Conservation (phyloP, 768 basidiomycete genomes). For the Amanita rubescens region DNA sequence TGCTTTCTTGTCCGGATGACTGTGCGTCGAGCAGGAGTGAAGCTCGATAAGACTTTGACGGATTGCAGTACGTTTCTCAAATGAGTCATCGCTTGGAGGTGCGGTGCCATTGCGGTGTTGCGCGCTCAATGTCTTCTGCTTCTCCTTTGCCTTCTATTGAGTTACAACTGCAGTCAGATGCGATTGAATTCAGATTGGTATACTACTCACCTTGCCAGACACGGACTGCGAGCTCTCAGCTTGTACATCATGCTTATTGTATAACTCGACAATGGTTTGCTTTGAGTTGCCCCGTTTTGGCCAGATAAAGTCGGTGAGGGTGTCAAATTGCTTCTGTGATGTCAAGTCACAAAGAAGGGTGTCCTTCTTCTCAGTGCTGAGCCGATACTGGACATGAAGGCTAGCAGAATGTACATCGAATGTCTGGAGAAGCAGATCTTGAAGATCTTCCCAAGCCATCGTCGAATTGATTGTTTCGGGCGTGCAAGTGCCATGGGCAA, state of each 20-base stretch:
- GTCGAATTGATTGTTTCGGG: slow-evolving; percentile 1
- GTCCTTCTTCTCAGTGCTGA: slow-evolving; percentile 7
- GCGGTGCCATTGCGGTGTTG: not conserved
- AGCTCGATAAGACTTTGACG: slow-evolving; percentile 3
- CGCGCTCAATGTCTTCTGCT: not conserved
- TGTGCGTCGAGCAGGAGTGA: slow-evolving; percentile 4
- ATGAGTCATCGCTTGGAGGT: slow-evolving; percentile 1
- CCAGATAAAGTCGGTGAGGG: slow-evolving; percentile 4
- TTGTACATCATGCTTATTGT: slow-evolving; percentile 1
- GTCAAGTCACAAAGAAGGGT: slow-evolving; percentile 6
- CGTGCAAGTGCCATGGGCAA: not conserved
- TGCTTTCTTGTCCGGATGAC: slow-evolving; percentile 2
- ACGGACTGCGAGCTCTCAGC: not conserved
- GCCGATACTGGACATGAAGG: slow-evolving; percentile 6
- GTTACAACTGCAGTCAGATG: not conserved
- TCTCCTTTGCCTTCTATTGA: not conserved
- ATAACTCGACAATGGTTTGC: not conserved
- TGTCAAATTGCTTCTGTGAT: slow-evolving; percentile 1
- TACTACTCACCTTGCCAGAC: slow-evolving; percentile 1
- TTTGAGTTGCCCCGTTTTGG: slow-evolving; percentile 1
- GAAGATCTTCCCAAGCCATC: slow-evolving; percentile 2
- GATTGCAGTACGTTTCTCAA: slow-evolving; percentile 2
- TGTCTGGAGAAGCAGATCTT: not conserved
- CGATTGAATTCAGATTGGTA: slow-evolving; percentile 2
- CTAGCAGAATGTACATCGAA: not conserved